phyloP scores from a whole-genome alignment of 139 green algal genomes.

The Chlorella sp. region DNA sequence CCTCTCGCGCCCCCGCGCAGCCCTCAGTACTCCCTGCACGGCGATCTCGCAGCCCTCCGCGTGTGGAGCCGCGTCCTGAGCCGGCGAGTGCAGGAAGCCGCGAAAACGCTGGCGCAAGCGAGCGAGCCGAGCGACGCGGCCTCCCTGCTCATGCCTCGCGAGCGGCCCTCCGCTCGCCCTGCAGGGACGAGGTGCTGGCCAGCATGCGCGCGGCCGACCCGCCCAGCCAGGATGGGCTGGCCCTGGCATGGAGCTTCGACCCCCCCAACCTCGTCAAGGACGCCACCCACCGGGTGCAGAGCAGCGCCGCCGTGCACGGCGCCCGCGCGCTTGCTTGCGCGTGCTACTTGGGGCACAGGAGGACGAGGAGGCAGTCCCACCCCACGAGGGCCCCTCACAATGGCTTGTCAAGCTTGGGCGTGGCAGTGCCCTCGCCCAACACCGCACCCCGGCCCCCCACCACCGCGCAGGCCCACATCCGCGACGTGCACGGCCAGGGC shows the following conservation, averaged over 20 bases:
- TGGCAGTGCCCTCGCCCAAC: no score
- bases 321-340: not conserved
- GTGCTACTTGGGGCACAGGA: no score
- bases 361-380: no score
- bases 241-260: slow-evolving; percentile 64
- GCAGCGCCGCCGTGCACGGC: no score
- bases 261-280: slow-evolving; percentile 10
- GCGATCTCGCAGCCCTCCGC: slow-evolving; percentile 71
- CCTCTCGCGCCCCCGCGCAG: slow-evolving; percentile 54
- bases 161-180: no score
- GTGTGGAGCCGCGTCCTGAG: slow-evolving; percentile 71
- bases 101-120: no score
- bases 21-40: slow-evolving; percentile 59
- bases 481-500: slow-evolving; percentile 13
- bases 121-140: no score
- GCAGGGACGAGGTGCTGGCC: slow-evolving; percentile 43
- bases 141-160: no score
- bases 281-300: not conserved
- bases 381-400: no score
- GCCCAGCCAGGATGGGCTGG: slow-evolving; percentile 47
- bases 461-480: not conserved
- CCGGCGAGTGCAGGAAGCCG: slow-evolving; percentile 23
- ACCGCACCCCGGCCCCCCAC: no score
- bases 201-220: slow-evolving; percentile 59
- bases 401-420: not conserved